phyloP scores from a whole-genome alignment of 1,284 basidiomycete genomes.

The Polyporus tsugae region DNA sequence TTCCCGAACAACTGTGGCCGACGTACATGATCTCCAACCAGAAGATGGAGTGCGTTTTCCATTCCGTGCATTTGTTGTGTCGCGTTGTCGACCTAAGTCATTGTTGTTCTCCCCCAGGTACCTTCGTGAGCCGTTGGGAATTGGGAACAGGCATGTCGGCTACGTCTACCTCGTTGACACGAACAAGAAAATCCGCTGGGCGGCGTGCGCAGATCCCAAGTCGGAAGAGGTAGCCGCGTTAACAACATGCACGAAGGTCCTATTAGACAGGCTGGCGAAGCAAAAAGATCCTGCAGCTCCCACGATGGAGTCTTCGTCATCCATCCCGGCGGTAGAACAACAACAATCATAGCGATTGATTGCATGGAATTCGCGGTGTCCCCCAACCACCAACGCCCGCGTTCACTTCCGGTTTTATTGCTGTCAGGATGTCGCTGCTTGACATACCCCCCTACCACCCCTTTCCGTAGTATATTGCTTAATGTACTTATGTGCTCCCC shows the following conservation, averaged over 20 bases:
- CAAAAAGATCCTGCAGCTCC: conserved; percentile 5
- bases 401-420: neutral
- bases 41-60: conserved; percentile 71
- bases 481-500: neutral
- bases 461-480: neutral
- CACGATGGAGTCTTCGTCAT: neutral
- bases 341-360: conserved; percentile 2
- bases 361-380: neutral
- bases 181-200: conserved; percentile 91
- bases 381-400: neutral
- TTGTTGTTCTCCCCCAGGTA: conserved; percentile 51
- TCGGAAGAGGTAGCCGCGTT: conserved; percentile 77
- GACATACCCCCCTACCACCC: neutral
- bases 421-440: neutral
- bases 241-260: conserved; percentile 77
- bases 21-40: conserved; percentile 86
- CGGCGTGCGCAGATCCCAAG: conserved; percentile 87
- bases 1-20: conserved; percentile 73
- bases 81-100: neutral
- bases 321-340: conserved; percentile 9
- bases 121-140: conserved; percentile 82
- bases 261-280: conserved; percentile 60
- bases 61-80: neutral
- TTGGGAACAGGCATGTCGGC: conserved; percentile 92
- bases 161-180: conserved; percentile 94